A percentile compares a stretch with the other conserved stretches of the same genome.
Conservation (phyloP, 2,329 filamentous ascomycete genomes). For the Juglanconis sp. region DNA sequence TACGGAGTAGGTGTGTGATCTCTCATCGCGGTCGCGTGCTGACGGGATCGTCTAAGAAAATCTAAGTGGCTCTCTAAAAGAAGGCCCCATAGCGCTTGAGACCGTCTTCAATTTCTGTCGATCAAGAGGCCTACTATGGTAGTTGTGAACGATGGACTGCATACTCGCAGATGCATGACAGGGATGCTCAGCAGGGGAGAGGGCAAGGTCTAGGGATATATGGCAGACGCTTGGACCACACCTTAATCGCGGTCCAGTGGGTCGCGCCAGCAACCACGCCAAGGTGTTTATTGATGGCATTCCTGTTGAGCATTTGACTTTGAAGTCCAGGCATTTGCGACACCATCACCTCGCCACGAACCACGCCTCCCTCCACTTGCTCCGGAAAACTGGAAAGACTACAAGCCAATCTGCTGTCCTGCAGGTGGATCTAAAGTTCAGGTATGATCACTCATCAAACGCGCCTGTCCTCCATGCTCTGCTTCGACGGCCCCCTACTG, state of each 20-base stretch:
- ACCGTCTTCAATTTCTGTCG: too few relatives aligned
- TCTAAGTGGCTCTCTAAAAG: too few relatives aligned
- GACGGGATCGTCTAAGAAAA: too few relatives aligned
- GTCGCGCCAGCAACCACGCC: slow-evolving; percentile 4
- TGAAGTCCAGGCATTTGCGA: background rate
- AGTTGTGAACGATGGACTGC: background rate
- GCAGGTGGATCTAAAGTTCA: background rate
- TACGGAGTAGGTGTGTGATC: too few relatives aligned
- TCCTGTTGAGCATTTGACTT: background rate
- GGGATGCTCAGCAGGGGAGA: too few relatives aligned
- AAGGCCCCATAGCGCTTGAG: too few relatives aligned
- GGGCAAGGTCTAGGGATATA: background rate
- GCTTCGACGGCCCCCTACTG: slow-evolving; percentile 1
- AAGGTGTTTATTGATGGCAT: background rate
- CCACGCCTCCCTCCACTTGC: background rate
- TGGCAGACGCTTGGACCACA: slow-evolving; percentile 12
- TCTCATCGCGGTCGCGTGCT: too few relatives aligned
- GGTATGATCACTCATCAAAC: slow-evolving; percentile 4
- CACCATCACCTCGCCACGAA: background rate
- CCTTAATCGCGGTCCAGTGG: slow-evolving; percentile 1
- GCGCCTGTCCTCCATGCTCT: background rate
- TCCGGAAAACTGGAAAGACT: too few relatives aligned
- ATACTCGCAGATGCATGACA: too few relatives aligned
- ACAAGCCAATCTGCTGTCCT: background rate
- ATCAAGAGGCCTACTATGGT: too few relatives aligned